These are phyloP conservation scores for Naematelia encephala DNA, from an alignment of 768 basidiomycete genomes.

Conservation along the genomic window DNA sequence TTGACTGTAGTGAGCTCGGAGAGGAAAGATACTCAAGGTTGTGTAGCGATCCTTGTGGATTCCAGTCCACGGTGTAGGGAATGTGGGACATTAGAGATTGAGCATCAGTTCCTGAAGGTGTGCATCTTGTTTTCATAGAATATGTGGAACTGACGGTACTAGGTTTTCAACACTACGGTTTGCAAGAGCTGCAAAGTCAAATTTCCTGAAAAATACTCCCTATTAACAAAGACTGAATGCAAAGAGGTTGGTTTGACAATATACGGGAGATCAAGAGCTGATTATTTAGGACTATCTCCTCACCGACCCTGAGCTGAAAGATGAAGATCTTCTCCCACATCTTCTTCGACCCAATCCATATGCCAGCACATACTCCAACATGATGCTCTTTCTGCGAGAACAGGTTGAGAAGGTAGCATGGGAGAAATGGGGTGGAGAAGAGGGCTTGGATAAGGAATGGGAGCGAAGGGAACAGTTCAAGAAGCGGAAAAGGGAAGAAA, in stretches of 20 bases:
- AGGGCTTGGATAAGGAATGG: conserved; percentile 84
- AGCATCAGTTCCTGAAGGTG: conserved; percentile 67
- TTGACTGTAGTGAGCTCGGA: too few species aligned
- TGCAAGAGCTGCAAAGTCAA: conserved; percentile 89
- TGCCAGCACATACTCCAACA: conserved; percentile 91
- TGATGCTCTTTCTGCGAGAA: conserved; percentile 94
- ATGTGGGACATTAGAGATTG: conserved; percentile 84
- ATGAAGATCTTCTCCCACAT: conserved; percentile 88
- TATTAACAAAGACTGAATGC: conserved; percentile 97
- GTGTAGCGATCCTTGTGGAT: conserved; percentile 73
- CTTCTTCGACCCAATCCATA: conserved; percentile 91
- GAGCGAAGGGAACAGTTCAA: conserved; percentile 73
- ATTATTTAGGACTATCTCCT: conserved; percentile 76
- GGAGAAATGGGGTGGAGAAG: conserved; percentile 96
- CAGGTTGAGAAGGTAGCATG: conserved; percentile 91
- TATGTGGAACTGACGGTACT: neutral
- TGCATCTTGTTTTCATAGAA: neutral
- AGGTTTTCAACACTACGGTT: conserved; percentile 75
- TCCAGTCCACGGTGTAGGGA: conserved; percentile 73
- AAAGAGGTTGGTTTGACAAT: conserved; percentile 70
- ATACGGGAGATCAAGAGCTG: too few species aligned
- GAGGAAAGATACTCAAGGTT: too few species aligned
- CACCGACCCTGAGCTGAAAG: conserved; percentile 89
- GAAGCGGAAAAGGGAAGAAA: conserved; percentile 84
- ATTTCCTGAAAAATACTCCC: conserved; percentile 84